Conservation (phyloP, 345 rosid genomes). For the Eucalyptus curtisii region DNA sequence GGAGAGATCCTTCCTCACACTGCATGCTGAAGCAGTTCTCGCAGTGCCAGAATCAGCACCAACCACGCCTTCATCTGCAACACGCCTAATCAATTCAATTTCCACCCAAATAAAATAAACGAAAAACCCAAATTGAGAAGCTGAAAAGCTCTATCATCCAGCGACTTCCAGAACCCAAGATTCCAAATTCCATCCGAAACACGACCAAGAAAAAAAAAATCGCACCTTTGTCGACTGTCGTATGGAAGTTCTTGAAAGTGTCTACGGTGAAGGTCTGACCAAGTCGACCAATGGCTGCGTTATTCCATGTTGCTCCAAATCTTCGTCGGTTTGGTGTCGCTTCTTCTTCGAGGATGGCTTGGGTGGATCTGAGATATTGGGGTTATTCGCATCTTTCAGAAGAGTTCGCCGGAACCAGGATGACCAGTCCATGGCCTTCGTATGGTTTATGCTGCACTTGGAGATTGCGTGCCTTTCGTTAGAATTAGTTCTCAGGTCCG, state of each 20-base stretch:
- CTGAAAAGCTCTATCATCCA: neutral
- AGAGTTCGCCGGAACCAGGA: slow-evolving; percentile 51
- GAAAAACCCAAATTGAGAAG: neutral
- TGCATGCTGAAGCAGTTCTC: slow-evolving; percentile 10
- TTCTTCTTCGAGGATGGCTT: neutral
- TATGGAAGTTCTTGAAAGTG: slow-evolving; percentile 64
- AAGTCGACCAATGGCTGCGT: slow-evolving; percentile 49
- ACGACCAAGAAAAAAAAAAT: neutral
- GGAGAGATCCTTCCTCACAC: slow-evolving; percentile 52
- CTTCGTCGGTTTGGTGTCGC: slow-evolving; percentile 9
- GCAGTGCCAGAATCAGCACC: slow-evolving; percentile 9
- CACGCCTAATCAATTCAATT: neutral
- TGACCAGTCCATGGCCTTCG: slow-evolving; percentile 30
- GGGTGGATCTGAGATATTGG: slow-evolving; percentile 1
- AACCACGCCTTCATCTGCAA: slow-evolving; percentile 28
- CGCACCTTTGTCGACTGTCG: neutral
- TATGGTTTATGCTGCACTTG: neutral
- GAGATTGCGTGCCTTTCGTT: neutral
- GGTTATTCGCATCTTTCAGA: slow-evolving; percentile 3
- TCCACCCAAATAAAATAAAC: neutral
- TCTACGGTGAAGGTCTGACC: slow-evolving; percentile 56
- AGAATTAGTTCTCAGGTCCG: neutral
- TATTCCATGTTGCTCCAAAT: slow-evolving; percentile 30
- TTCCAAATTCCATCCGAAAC: neutral
- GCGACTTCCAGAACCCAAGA: neutral